Evolutionary conservation across 2,329 filamentous ascomycete genomes (phyloP), one percentile per base, ranked within the genome.

Genomic region (Sphaerulina vaccinii): DNA sequence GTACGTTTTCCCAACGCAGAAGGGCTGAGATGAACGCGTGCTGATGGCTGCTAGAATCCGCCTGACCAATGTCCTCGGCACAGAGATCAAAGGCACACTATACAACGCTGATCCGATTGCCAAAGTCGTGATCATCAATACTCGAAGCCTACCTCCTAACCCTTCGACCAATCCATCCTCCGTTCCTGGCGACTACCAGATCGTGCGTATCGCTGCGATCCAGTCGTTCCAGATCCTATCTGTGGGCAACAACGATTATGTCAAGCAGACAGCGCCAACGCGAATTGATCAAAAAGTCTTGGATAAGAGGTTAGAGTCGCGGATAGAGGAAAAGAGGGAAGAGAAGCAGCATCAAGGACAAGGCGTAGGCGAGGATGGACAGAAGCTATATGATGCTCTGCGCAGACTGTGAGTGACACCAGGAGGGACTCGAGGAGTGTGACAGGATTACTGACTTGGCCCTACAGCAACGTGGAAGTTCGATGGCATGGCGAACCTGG

Each of bases 341-440:
- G 72, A 75, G 55, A 81, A 84, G 58, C 73, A 75, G n/a, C 75
- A 77, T 49, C 74, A 77, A 52, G 82, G 81, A 49, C 83, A 81
- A 67, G 81, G 81, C 8, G 82, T 85, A 6, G 80, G 74, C 32
- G 75, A 72, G 32, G 81, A 84, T 57, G 82, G 78, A 21, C 83
- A 86, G 68, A 81, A 83, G 48, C 71, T 86, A 13, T 86, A 82
- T 60, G 81, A 85, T 70, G 75, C 78, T 9, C 75, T 86, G 48
- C 77, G 75, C 55, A 76, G 80, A 60, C 81, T 80, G 67, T 83
- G 63, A 56, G 74, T 21, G 29, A 1, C 39, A 15, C 16, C 8
- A 11, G 16, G 22, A 13, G 39, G 9, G 8, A 29, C n/a, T n/a
- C n/a, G 13, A 42, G 22, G 16, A 1, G 15, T 19, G 22, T 5